A percentile compares a stretch with the other conserved stretches of the same genome.
These are phyloP conservation scores for Hypoxylon lienhwacheense DNA, from an alignment of 495 filamentous ascomycete species.

Conservation along the genomic window DNA sequence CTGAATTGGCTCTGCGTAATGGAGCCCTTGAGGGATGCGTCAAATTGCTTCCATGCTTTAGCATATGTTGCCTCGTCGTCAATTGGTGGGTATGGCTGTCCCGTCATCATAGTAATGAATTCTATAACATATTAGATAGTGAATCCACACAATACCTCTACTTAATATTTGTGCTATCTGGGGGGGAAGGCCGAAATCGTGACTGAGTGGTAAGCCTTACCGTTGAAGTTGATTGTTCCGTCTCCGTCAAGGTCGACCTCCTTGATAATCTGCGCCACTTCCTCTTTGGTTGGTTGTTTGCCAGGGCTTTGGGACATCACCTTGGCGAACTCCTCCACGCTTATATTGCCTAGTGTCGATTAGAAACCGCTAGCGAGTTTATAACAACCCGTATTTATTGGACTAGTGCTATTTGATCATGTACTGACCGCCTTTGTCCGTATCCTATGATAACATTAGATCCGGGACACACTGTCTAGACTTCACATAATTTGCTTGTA, in stretches of 20 bases:
- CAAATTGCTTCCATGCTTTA: slow-evolving; percentile 35
- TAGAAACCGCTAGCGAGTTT: background rate
- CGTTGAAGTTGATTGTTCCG: slow-evolving; percentile 44
- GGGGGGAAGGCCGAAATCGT: background rate
- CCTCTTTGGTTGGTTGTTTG: slow-evolving; percentile 33
- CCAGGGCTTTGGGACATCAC: slow-evolving; percentile 42
- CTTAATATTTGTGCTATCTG: background rate
- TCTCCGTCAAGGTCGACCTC: slow-evolving; percentile 45
- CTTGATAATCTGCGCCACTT: slow-evolving; percentile 41
- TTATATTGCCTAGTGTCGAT: slow-evolving; percentile 38
- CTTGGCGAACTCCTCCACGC: slow-evolving; percentile 42
- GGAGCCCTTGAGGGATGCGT: slow-evolving; percentile 34
- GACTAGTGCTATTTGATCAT: background rate
- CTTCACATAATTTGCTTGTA: background rate
- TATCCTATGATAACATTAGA: slow-evolving; percentile 31
- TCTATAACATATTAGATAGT: slow-evolving; percentile 26
- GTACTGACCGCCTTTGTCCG: slow-evolving; percentile 41
- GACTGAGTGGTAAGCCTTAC: slow-evolving; percentile 12
- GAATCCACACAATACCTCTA: background rate
- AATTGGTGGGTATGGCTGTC: slow-evolving; percentile 31
- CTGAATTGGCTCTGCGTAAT: slow-evolving; percentile 38
- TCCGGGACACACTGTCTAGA: background rate
- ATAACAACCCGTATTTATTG: background rate
- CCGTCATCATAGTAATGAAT: slow-evolving; percentile 46
- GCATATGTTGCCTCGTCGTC: slow-evolving; percentile 31